Evolutionary conservation across 2,329 filamentous ascomycete genomes (phyloP), one percentile per base, ranked within the genome.

Genomic region (Diaporthe sp.): DNA sequence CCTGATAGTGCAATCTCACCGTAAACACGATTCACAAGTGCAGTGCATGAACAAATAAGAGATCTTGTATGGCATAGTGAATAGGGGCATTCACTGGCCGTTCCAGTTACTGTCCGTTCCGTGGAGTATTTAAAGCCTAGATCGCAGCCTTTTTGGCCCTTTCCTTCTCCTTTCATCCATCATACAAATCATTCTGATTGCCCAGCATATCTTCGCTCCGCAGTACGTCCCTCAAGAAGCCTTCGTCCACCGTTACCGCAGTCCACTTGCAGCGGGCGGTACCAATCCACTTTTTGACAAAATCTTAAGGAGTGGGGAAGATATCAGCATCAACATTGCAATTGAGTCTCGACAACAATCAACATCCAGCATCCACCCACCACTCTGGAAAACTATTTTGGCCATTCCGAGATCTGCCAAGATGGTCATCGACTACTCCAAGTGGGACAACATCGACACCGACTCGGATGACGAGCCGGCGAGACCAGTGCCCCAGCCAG

Each of bases 391-490:
- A 4, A 6, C 12, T 3, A 0, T 42, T 47, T 17, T 15, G 10
- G 9, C 5, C 10, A 49, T 49, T 15, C 37, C 17, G 5, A n/a
- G 7, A 67, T 9, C 61, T 15, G 20, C 10, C 61, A 51, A 37
- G 2, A 67, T 67, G 42, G 61, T 51, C 42, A 67, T 51, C 42
- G 61, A 67, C 61, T 67, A 67, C 61, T 67, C 61, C 4, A 67
- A 67, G 22, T 67, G 61, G 61, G 61, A 67, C 28, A 67, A 67
- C 20, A 49, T 67, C 20, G 61, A 67, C 28, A 67, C 44, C 61
- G 42, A 67, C 61, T 67, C 61, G 2, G 42, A 67, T 4, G 42
- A 67, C 7, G 61, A 67, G 25, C 28, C 44, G 60, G 60, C 2
- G 42, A 25, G 25, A 55, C 15, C 51, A 15, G 4, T 13, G 3